Percentiles rank a stretch among this genome's conserved stretches.
These are phyloP conservation scores for Clarireedia sp. DNA, from an alignment of 2,329 filamentous ascomycete species.

Conservation along the genomic window DNA sequence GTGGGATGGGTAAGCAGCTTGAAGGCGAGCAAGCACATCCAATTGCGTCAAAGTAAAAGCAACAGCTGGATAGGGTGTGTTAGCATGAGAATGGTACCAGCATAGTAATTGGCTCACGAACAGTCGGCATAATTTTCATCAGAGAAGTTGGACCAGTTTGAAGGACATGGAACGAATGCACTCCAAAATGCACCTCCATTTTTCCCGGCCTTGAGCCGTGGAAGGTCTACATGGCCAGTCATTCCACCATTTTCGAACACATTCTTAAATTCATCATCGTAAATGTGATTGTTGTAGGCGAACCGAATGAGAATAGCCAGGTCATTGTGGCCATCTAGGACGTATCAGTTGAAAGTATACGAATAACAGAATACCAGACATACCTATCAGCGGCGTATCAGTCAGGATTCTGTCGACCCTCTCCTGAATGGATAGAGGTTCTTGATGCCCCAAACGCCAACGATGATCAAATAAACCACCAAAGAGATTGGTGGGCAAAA, in stretches of 20 bases:
- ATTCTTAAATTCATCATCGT: constrained; percentile 63
- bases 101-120: constrained; percentile 32
- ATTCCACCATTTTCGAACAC: constrained; percentile 66
- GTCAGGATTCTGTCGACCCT: constrained; percentile 37
- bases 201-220: constrained; percentile 60
- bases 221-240: constrained; percentile 67
- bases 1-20: constrained; percentile 53
- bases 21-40: constrained; percentile 61
- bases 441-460: constrained; percentile 9
- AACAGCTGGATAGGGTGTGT: constrained; percentile 41
- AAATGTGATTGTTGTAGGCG: constrained; percentile 68
- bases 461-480: background rate
- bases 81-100: background rate
- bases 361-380: background rate
- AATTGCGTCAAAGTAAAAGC: constrained; percentile 66
- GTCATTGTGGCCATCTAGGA: constrained; percentile 80
- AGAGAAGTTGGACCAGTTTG: constrained; percentile 64
- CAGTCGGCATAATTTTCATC: constrained; percentile 62
- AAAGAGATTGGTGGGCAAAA: constrained; percentile 9
- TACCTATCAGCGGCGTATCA: constrained; percentile 41
- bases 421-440: constrained; percentile 23
- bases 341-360: background rate
- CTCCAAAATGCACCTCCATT: constrained; percentile 91
- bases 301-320: constrained; percentile 65
- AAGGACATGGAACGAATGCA: constrained; percentile 71